Conservation (phyloP, 2,329 filamentous ascomycete genomes). For the Fusarium sp. region DNA sequence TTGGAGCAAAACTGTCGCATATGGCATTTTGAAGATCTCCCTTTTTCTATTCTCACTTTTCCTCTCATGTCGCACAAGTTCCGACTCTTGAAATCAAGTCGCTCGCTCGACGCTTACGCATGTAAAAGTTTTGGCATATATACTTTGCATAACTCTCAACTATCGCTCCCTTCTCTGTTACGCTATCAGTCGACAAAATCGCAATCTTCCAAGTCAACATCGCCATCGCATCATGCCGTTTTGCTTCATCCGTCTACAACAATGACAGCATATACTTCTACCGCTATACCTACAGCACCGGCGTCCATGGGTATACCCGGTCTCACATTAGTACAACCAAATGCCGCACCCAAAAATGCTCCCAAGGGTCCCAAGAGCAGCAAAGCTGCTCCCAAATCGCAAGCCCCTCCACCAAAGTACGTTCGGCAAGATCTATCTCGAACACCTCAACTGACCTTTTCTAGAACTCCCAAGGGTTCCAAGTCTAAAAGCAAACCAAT, state of each 20-base stretch:
- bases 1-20: conserved; percentile 5
- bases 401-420: conserved; percentile 10
- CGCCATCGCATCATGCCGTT: conserved; percentile 30
- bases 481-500: conserved; percentile 9
- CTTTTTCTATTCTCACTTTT: not conserved
- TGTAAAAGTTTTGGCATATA: not conserved
- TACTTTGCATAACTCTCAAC: not conserved
- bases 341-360: conserved; percentile 4
- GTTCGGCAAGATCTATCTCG: not conserved
- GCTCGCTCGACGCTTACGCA: conserved; percentile 1
- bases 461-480: conserved; percentile 22
- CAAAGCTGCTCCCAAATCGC: not conserved
- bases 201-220: not conserved
- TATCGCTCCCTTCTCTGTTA: not conserved
- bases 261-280: conserved; percentile 31
- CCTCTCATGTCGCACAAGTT: conserved; percentile 27
- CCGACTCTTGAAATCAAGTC: conserved; percentile 5
- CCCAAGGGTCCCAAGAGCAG: conserved; percentile 3
- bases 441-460: conserved; percentile 1
- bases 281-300: not conserved
- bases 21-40: conserved; percentile 6
- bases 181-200: not conserved
- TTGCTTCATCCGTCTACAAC: conserved; percentile 7
- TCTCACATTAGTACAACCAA: conserved; percentile 33
- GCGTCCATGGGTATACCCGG: conserved; percentile 35